Base-by-base conservation (phyloP, 441 rosid species). In the Omphalea diandra region DNA sequence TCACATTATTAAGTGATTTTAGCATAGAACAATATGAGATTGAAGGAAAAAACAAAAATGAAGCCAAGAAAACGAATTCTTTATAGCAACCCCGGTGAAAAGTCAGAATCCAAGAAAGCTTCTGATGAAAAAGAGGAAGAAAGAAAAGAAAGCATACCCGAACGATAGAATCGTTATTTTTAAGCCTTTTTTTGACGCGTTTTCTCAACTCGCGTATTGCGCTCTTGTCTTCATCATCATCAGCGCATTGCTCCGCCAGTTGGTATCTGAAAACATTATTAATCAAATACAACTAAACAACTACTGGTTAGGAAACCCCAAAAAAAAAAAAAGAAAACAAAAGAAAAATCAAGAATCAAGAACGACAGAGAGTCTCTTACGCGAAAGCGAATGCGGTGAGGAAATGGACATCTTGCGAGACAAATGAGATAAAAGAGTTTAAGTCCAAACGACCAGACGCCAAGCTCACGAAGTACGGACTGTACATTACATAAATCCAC, bases 201-300 rank as follows among this genome's bases (percentile, higher is more conserved):
- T 80, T 86, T 73, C 90, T 82, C 75, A 88, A 76, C 61, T 83
- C 75, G 7, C 84, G 56, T 59, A 88, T 85, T 1, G 85, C 79
- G 44, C 60, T 32, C 66, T 80, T 83, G 40, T 74, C 90, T 41
- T 84, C 91, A 24, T 88, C 91, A 65, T 84, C 90, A 46, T 84
- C 91, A 4, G 91, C 83, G 73, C 84, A 87, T 43, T 85, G 88
- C 71, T 85, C 90, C 2, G 94, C 91, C 78, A 80, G 63, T 64
- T 81, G 83, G 56, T 80, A 87, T 75, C 94, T 88, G 73, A 63
- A 41, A n/a, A 29, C n/a, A n/a, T n/a, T n/a, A n/a, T 40, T 7
- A n/a, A n/a, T n/a, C 35, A 20, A 53, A 17, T 29, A 20, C 18
- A 9, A 50, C 4, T 14, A 38, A 0, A 29, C 8, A 15, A 4